Evolutionary conservation across 345 rosid species (phyloP), one percentile per base, ranked within the genome.

Genomic region (Hibiscus mutabilis): DNA sequence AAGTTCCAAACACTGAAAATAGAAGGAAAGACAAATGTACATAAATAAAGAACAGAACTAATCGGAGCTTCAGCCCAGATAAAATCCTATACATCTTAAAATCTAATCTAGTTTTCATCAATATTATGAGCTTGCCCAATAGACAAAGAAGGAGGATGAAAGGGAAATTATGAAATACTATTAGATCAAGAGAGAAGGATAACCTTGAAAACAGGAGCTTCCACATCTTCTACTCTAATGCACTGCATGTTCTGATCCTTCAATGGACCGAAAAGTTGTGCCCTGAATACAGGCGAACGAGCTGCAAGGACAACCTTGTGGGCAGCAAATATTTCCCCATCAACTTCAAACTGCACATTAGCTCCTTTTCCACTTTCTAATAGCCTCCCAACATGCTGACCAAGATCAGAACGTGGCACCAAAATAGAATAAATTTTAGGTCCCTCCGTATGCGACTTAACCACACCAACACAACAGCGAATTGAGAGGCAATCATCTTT

Each of bases 221-320:
- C 86, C 18, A 90, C 79, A 65, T 90, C 96, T 79, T 90, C 91
- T 29, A 88, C 65, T 55, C 73, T 73, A 35, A 90, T 84, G 62
- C 75, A 70, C 71, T 71, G 73, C 1, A 87, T 86, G 63, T 90
- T 82, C 35, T 56, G 75, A 73, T 80, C 89, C 74, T 77, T 88
- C 75, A 88, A 76, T 4, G 89, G 96, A 60, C 96, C 96, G 84
- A 81, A 88, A 70, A 90, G 86, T 77, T 90, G 96, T 35, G 96
- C 96, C 77, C 85, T 83, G 82, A 90, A 88, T 52, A 90, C 96
- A 2, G 96, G 91, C 61, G 96, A 90, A 4, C 96, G 88, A 0
- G 89, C 82, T 18, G 96, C 93, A 47, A 90, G 89, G 55, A 90
- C 83, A 80, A 90, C 66, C 60, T 84, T 90, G 80, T 90, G 96